Evolutionary conservation across 352 stramenopile genomes (phyloP), one percentile per base, ranked within the genome.

Genomic region (Phytophthora crassamura): DNA sequence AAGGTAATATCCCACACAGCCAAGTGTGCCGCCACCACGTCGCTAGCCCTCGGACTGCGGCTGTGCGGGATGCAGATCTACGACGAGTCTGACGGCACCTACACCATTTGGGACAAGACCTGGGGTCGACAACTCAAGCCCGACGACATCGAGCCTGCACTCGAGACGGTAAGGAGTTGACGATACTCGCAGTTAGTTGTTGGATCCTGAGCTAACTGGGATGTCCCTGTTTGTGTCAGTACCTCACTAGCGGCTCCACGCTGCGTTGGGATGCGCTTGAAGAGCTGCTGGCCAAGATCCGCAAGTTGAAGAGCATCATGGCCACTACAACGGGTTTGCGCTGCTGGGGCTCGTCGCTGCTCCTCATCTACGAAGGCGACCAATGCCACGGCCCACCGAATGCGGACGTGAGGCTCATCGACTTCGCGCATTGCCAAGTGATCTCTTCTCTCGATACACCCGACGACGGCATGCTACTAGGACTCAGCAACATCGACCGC

Each of bases 61-160:
- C 70, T 94, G 45, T 94, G 86, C 55, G 86, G 86, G 18, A 94
- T 94, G 86, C 86, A 94, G 67, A 82, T 92, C 49, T 94, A 89
- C 69, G 77, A 88, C 55, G 45, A 77, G 11, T 59, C 66, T 11
- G 75, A 90, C 46, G 59, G 80, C 20, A 76, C 69, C 12, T 94
- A 91, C 74, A 80, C 77, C 2, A 74, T 91, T 33, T 90, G 84
- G 71, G 83, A 94, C 74, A 94, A 94, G 59, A 84, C 82, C 42
- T 94, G 86, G 86, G 86, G 83, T 0, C 78, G 83, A 5, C 72
- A 81, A 49, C 79, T 94, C 18, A 76, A 72, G 7, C 48, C 59
- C 8, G 64, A 70, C 30, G 79, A 88, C 63, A 90, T 92, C 38
- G 74, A 84, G 28, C 72, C 76, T n/a, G 86, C 86, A 1, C 70